A percentile compares a stretch with the other conserved stretches of the same genome.
Evolutionary conservation across 2,329 filamentous ascomycete species (phyloP).

Genomic region (Albifimbria verrucaria): DNA sequence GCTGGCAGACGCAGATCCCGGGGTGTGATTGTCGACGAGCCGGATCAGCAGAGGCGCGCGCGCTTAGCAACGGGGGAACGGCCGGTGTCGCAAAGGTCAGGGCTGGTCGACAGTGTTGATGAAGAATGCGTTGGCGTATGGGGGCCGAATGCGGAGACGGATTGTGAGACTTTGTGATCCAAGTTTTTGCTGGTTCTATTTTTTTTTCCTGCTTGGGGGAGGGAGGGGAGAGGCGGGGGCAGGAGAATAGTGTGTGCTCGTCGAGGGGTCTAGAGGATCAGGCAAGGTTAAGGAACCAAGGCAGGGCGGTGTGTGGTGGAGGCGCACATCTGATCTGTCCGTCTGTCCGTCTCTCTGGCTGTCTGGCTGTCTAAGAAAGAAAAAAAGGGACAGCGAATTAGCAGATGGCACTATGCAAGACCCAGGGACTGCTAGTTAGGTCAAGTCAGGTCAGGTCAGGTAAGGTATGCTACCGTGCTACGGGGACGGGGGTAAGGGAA

Average conservation of each 20-base stretch:
- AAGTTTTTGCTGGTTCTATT: slow-evolving; percentile 8
- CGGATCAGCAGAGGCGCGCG: slow-evolving; percentile 3
- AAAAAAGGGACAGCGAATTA: too few relatives aligned
- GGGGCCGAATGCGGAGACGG: slow-evolving; percentile 29
- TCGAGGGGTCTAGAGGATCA: too few relatives aligned
- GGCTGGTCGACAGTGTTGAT: slow-evolving; percentile 17
- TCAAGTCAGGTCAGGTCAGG: too few relatives aligned
- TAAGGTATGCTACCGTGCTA: too few relatives aligned
- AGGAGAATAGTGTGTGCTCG: too few relatives aligned
- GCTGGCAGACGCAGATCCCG: slow-evolving; percentile 7
- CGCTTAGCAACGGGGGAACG: slow-evolving; percentile 7
- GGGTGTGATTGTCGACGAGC: background rate
- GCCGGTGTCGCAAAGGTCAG: slow-evolving; percentile 24
- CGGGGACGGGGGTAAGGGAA: too few relatives aligned
- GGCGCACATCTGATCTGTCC: background rate
- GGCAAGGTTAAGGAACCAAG: background rate
- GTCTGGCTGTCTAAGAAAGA: too few relatives aligned
- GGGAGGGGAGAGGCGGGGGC: background rate
- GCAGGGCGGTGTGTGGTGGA: background rate
- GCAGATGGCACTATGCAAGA: too few relatives aligned
- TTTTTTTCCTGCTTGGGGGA: slow-evolving; percentile 14
- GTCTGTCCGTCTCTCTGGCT: background rate
- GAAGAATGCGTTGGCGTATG: slow-evolving; percentile 16
- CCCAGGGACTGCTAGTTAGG: too few relatives aligned
- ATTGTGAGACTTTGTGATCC: slow-evolving; percentile 13